A percentile compares a stretch with the other conserved stretches of the same genome.
Conservation (phyloP, 2,329 filamentous ascomycete species). For the Ceratocystis alfenasii region DNA sequence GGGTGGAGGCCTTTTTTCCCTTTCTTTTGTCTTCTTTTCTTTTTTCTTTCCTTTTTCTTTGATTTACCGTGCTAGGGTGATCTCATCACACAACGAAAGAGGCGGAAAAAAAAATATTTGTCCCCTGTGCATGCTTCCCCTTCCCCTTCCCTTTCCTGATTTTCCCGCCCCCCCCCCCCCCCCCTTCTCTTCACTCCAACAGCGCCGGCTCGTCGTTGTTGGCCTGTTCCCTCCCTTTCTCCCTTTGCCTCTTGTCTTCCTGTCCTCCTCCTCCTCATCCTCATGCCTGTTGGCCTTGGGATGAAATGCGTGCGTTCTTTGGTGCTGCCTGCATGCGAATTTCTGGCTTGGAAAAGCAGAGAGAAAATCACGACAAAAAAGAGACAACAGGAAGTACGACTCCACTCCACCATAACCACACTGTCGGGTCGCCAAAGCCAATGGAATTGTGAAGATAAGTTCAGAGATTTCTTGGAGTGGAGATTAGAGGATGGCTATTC, state of each 20-base stretch:
- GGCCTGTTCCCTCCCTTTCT: not conserved
- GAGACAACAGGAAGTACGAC: not conserved
- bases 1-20: too few relatives aligned
- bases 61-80: not conserved
- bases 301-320: not conserved
- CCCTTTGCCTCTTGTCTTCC: not conserved
- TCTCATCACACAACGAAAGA: not conserved
- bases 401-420: conserved; percentile 4
- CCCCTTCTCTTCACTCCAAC: not conserved
- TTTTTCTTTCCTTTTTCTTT: not conserved
- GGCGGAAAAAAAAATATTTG: not conserved
- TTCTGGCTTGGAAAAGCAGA: not conserved
- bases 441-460: not conserved
- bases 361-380: not conserved
- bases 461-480: not conserved
- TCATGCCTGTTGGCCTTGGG: not conserved
- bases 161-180: too few relatives aligned
- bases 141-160: not conserved
- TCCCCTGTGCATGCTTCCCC: not conserved
- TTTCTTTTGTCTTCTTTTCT: not conserved
- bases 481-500: not conserved
- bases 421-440: not conserved
- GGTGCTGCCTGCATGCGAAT: not conserved
- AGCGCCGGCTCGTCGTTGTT: too few relatives aligned
- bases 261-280: not conserved